Conservation (phyloP, 495 filamentous ascomycete genomes). For the Penicillium flavigenum region DNA sequence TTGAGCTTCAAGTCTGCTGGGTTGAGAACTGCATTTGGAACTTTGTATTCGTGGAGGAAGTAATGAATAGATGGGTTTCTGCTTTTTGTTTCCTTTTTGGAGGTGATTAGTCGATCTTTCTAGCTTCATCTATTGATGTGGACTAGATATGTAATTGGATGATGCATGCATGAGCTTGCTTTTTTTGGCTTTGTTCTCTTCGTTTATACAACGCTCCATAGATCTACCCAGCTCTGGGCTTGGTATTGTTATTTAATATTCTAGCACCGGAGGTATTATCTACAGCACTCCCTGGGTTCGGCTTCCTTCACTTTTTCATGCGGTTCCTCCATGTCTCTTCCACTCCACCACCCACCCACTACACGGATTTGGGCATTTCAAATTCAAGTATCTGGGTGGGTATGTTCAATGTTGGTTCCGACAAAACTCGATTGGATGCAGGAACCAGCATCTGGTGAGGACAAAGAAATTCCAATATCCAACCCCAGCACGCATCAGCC, state of each 20-base stretch:
- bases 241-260: background rate
- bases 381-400: background rate
- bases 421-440: no score
- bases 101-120: background rate
- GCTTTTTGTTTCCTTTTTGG: background rate
- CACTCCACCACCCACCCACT: background rate
- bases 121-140: conserved; percentile 3
- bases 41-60: background rate
- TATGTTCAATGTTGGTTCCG: no score
- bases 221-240: background rate
- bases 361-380: background rate
- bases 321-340: background rate
- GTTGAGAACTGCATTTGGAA: no score
- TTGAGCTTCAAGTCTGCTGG: background rate
- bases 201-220: no score
- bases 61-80: background rate
- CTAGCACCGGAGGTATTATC: background rate
- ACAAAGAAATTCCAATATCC: background rate
- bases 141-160: background rate
- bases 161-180: conserved; percentile 3
- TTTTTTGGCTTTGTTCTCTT: background rate
- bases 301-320: background rate
- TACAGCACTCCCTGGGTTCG: background rate
- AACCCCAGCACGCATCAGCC: background rate
- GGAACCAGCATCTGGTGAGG: no score